Conservation (phyloP, 2,329 filamentous ascomycete species). For the Catunica adiposa region DNA sequence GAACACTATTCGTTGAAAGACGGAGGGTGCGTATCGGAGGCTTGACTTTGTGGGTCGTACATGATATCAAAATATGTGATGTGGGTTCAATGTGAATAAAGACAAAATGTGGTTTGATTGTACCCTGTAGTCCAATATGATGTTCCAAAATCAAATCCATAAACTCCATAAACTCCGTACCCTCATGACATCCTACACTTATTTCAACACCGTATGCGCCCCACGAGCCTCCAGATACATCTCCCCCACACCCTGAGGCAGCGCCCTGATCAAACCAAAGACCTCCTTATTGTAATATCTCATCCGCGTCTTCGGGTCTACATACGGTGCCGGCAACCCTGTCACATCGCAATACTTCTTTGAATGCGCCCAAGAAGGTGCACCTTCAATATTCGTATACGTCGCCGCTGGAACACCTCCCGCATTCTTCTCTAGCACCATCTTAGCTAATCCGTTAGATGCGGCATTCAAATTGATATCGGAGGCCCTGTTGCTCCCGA, state of each 20-base stretch:
- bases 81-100: background rate
- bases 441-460: slow-evolving; percentile 66
- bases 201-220: slow-evolving; percentile 87
- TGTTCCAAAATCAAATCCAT: background rate
- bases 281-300: slow-evolving; percentile 89
- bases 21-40: slow-evolving; percentile 68
- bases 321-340: slow-evolving; percentile 76
- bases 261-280: slow-evolving; percentile 62
- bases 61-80: slow-evolving; percentile 21
- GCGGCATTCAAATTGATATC: slow-evolving; percentile 61
- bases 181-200: slow-evolving; percentile 19
- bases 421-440: slow-evolving; percentile 69
- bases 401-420: slow-evolving; percentile 29
- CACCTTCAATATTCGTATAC: slow-evolving; percentile 93
- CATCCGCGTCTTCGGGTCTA: slow-evolving; percentile 85
- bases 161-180: background rate
- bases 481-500: slow-evolving; percentile 27
- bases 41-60: slow-evolving; percentile 93
- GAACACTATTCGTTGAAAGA: slow-evolving; percentile 63
- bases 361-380: slow-evolving; percentile 69
- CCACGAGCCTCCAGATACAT: slow-evolving; percentile 78
- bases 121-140: slow-evolving; percentile 4
- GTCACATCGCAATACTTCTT: slow-evolving; percentile 94
- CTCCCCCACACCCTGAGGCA: slow-evolving; percentile 73
- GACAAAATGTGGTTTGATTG: background rate